A percentile compares a stretch with the other conserved stretches of the same genome.
These are phyloP conservation scores for Coemansia sp. DNA, from an alignment of 192 early-diverging fungal genomes.

Conservation along the genomic window DNA sequence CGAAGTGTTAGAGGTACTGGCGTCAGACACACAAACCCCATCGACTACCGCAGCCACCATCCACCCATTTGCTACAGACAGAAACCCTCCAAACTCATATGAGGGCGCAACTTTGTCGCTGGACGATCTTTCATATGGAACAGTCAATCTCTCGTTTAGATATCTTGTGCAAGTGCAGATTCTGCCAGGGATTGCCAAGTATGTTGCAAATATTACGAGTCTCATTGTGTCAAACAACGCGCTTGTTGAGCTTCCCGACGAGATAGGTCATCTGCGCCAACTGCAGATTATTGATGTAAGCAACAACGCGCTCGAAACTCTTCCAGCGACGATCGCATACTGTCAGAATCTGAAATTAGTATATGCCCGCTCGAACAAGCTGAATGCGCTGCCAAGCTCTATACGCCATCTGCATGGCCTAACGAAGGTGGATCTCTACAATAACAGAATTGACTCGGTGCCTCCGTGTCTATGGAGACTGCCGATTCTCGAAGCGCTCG, in stretches of 20 bases:
- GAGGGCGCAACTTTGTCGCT: conserved; percentile 10
- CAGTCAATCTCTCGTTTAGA: conserved; percentile 20
- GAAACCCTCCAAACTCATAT: neutral
- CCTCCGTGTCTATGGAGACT: conserved; percentile 24
- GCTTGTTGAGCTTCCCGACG: conserved; percentile 26
- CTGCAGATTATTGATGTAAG: conserved; percentile 31
- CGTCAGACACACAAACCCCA: no score
- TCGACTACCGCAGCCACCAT: neutral
- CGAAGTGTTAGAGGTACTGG: no score
- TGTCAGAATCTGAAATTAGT: conserved; percentile 25
- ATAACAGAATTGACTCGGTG: conserved; percentile 17
- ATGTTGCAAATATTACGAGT: conserved; percentile 14
- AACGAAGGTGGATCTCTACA: conserved; percentile 7
- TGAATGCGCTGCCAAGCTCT: conserved; percentile 18
- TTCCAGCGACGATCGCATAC: conserved; percentile 26
- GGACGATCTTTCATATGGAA: conserved; percentile 12
- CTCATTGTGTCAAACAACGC: conserved; percentile 24
- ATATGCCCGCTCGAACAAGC: conserved; percentile 16
- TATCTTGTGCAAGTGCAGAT: neutral
- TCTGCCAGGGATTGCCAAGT: conserved; percentile 17
- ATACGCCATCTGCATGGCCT: conserved; percentile 28
- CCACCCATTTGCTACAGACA: neutral
- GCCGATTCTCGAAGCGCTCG: conserved; percentile 6
- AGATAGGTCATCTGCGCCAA: conserved; percentile 31
- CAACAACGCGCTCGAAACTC: conserved; percentile 16